Percentiles rank a stretch among this genome's conserved stretches.
Evolutionary conservation across 208 protist genomes (phyloP).

Genomic region (Wallacemonas collosoma): DNA sequence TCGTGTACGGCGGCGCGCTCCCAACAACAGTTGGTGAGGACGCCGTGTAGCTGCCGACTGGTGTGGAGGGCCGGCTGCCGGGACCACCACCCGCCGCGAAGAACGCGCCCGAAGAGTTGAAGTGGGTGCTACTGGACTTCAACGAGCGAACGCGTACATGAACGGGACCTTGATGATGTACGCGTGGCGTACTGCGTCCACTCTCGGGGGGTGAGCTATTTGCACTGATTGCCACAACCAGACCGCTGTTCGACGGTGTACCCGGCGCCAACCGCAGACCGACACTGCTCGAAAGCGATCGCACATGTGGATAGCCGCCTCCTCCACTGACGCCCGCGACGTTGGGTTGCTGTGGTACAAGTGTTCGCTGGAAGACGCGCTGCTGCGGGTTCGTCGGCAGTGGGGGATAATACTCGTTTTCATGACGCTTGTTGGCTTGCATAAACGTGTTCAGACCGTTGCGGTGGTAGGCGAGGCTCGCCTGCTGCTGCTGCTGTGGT

Average conservation of each 20-base stretch:
- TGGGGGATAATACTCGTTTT: slow-evolving; percentile 52
- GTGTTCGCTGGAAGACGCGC: slow-evolving; percentile 7
- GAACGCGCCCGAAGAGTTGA: not conserved
- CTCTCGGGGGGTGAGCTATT: slow-evolving; percentile 4
- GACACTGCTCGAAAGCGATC: too few relatives aligned
- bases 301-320: too few relatives aligned
- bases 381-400: slow-evolving; percentile 24
- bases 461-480: slow-evolving; percentile 35
- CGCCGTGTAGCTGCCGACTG: slow-evolving; percentile 1
- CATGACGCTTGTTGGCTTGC: slow-evolving; percentile 40
- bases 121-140: not conserved
- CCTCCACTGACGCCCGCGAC: too few relatives aligned
- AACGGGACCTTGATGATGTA: not conserved
- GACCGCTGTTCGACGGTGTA: not conserved
- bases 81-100: not conserved
- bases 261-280: not conserved
- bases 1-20: too few relatives aligned
- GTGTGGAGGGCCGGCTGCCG: slow-evolving; percentile 7
- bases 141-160: slow-evolving; percentile 7
- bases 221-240: not conserved
- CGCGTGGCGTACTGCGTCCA: slow-evolving; percentile 9
- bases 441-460: slow-evolving; percentile 51
- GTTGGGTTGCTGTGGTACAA: not conserved
- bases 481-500: slow-evolving; percentile 1
- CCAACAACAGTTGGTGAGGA: too few relatives aligned